A percentile compares a stretch with the other conserved stretches of the same genome.
These are phyloP conservation scores for Penicillium malachiteum DNA, from an alignment of 495 filamentous ascomycete genomes.

Conservation along the genomic window DNA sequence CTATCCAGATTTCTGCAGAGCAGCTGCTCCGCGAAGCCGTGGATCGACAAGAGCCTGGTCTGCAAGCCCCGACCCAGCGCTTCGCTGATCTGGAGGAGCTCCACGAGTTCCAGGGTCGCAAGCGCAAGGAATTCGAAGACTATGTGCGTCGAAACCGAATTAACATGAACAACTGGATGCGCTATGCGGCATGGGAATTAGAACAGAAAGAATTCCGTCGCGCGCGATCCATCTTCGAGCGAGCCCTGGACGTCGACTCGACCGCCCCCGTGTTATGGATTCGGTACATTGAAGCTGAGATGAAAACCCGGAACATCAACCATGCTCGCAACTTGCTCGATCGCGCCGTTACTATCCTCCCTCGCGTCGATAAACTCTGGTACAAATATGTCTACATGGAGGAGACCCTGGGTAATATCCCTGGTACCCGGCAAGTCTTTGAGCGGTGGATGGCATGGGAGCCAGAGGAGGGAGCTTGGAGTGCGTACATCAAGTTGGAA, in stretches of 20 bases:
- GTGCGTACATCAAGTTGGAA: constrained; percentile 93
- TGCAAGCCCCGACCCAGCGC: constrained; percentile 89
- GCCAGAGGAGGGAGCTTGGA: constrained; percentile 93
- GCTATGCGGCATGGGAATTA: constrained; percentile 95
- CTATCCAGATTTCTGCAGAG: constrained; percentile 89
- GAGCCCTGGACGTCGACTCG: constrained; percentile 87
- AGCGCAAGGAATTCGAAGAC: constrained; percentile 95
- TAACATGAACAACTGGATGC: constrained; percentile 99
- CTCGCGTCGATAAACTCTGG: constrained; percentile 92
- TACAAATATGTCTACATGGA: constrained; percentile 99
- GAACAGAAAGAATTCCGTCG: constrained; percentile 98
- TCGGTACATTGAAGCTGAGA: constrained; percentile 92
- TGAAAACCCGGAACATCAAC: constrained; percentile 96
- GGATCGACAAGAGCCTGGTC: constrained; percentile 86
- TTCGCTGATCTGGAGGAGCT: constrained; percentile 97
- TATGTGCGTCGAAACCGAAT: constrained; percentile 94
- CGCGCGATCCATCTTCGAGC: constrained; percentile 93
- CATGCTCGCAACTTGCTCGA: constrained; percentile 94
- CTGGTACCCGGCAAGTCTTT: constrained; percentile 91
- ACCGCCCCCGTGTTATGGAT: constrained; percentile 82
- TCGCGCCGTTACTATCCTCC: constrained; percentile 91
- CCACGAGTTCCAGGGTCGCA: constrained; percentile 94
- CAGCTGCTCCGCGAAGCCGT: constrained; percentile 97
- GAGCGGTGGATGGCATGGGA: constrained; percentile 99
- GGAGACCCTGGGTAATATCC: constrained; percentile 90